Base-by-base conservation (phyloP, 176 grass and related monocot species). In the Aegilops tauschii region DNA sequence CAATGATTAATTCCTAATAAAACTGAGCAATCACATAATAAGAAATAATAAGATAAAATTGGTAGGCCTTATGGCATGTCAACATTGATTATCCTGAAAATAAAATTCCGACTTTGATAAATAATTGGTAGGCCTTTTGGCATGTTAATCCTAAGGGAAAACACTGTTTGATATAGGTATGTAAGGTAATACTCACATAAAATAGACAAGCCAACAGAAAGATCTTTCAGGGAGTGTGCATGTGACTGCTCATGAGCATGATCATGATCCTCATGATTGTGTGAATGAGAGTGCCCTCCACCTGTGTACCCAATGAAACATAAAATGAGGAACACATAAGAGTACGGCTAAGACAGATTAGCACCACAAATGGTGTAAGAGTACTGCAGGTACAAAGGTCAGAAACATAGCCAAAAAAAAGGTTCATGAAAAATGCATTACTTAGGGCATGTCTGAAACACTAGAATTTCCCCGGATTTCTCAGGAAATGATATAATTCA, bases 161-260 rank as follows among this genome's bases (percentile, higher is more conserved):
- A 73, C 9, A 42, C 18, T 40, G 63, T 74, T 32, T 5, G 23
- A 63, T 34, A 80, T 35, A 69, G 9, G 34, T 37, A 16, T 77
- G 28, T 39, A 28, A 59, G 82, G 52, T 79, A 88, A 86, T 58
- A 94, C 97, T 96, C 85, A 99, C 97, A 94, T 86, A 99, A 84
- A 79, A 99, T 77, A 78, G 97, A 99, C 66, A 99, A 65, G 18
- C 97, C 97, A 44, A 92, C 82, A 93, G 94, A 99, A 82, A 99
- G 97, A 86, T 99, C 97, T 91, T 96, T 83, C 65, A 99, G 85
- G 84, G 94, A 90, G 90, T 99, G 97, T 81, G 97, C 82, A 90
- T 96, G 93, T 66, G 90, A 71, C 83, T 94, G 89, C 82, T 84
- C 92, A 86, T 95, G 94, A 61, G 76, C 87, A 82, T 90, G 90